phyloP scores from a whole-genome alignment of 345 rosid genomes.

The Trapa incisa region DNA sequence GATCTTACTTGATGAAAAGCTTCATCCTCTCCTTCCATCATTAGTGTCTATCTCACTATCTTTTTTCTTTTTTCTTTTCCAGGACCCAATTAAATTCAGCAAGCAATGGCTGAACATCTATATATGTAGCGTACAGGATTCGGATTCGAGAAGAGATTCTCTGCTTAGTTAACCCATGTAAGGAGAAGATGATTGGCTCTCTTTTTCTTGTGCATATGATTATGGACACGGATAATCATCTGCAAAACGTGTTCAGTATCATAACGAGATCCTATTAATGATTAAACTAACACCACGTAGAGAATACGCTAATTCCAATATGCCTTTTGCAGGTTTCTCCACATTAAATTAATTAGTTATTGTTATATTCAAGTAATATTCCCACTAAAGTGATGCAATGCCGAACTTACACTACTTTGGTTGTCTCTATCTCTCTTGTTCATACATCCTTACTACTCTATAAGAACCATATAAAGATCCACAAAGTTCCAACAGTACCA shows the following conservation, averaged over 20 bases:
- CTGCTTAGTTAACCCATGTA: too few relatives aligned
- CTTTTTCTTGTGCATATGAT: too few relatives aligned
- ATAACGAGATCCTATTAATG: not conserved
- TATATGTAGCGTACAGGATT: too few relatives aligned
- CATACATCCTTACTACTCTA: not conserved
- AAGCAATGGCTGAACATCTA: too few relatives aligned
- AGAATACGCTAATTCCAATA: not conserved
- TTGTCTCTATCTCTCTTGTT: not conserved
- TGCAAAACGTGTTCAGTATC: constrained; percentile 1
- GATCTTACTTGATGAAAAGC: too few relatives aligned
- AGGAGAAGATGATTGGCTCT: too few relatives aligned
- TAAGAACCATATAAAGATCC: not conserved
- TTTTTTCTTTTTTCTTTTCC: too few relatives aligned
- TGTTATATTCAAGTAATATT: not conserved
- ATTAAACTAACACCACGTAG: not conserved
- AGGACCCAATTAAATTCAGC: too few relatives aligned
- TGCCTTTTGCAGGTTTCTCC: not conserved
- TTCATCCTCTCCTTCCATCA: too few relatives aligned
- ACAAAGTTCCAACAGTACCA: not conserved
- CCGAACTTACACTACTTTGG: not conserved
- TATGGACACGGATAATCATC: not conserved
- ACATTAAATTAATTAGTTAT: not conserved
- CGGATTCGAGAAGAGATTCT: too few relatives aligned
- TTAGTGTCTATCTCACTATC: too few relatives aligned
- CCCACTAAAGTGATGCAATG: not conserved